Base-by-base conservation (phyloP, 2,329 filamentous ascomycete genomes). In the Tolypocladium sp. region DNA sequence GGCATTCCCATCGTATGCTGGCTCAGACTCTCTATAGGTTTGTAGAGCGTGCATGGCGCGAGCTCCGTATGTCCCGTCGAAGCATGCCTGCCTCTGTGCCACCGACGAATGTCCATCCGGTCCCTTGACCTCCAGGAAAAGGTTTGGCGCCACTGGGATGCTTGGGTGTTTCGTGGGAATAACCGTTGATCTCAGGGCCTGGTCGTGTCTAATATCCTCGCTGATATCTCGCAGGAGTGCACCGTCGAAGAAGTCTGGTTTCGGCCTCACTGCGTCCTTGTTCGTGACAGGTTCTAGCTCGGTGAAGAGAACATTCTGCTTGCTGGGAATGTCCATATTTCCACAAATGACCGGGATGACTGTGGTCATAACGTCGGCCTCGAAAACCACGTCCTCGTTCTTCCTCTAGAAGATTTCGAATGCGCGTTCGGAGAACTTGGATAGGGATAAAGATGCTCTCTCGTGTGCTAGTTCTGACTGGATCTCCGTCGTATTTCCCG, bases 61-160 rank as follows among this genome's bases (percentile, higher is more conserved):
- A 35, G 73, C 66, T 42, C 73, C 73, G 25, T 67, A 54, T 3
- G 74, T 73, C 44, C 74, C 72, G 59, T 77, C 67, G 54, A 75
- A 71, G 56, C 66, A 67, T 57, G 70, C 74, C 60, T 77, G 74
- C 35, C 69, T 67, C 49, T 15, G 64, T 15, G 68, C 71, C 7
- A 73, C 71, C 8, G 58, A 67, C 6, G 56, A 10, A 46, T 61
- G 66, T 4, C 71, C 71, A 58, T 71, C 58, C 10, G 70, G 72
- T 1, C 70, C 72, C 60, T 78, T 78, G 0, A 64, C 70, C 56
- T 73, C 72, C 1, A 78, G 25, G 59, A 79, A 78, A 59, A 77
- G 74, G 64, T 78, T 77, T 3, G 74, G 74, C 38, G 63, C 67
- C 8, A 73, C 60, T 0, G 73, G 73, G 27, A 54, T 33, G 30